Evolutionary conservation across 1,284 basidiomycete species (phyloP), one percentile per base, ranked within the genome.

Genomic region (Puccinia brachypodii): DNA sequence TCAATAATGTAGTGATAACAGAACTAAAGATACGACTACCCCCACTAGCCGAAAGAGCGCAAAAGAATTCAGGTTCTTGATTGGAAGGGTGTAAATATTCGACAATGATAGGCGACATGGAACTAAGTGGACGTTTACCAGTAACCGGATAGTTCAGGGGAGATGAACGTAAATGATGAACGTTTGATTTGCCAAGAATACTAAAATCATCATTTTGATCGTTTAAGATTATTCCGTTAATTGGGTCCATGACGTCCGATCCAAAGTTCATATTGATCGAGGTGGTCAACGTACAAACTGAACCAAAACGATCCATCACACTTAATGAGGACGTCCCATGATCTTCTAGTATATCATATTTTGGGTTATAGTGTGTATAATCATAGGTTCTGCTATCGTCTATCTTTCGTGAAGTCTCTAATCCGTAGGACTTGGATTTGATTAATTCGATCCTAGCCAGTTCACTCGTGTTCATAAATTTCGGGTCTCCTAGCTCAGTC

Each of bases 241-340:
- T 89, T 0, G 92, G 90, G 86, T 95, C 94, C 85, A 96, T 89
- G 16, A 96, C 92, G 79, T 89, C 89, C 4, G 92, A 94, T n/a
- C 95, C 95, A 87, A 96, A 97, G 42, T 89, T 87, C 25, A 95
- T 85, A 86, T 98, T 98, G 74, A 98, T 91, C 0, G 95, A 96
- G 0, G 92, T 92, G 0, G 95, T 97, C 36, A 97, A 86, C 31
- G 93, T 87, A 2, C 94, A 93, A 0, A 92, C 94, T 89, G 95
- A 94, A 47, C 94, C 94, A 85, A 92, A 89, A 84, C 89, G 89
- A 87, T 97, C 95, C 1, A 95, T 88, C 14, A 92, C 89, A 19
- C 92, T 93, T 3, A 92, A 89, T 85, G 96, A 95, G 81, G 93
- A 95, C 0, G 95, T 98, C 53, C 96, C 95, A 87, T 95, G 93